Evolutionary conservation across 257 asterid genomes (phyloP).

Genomic region (Solanum piurae): DNA sequence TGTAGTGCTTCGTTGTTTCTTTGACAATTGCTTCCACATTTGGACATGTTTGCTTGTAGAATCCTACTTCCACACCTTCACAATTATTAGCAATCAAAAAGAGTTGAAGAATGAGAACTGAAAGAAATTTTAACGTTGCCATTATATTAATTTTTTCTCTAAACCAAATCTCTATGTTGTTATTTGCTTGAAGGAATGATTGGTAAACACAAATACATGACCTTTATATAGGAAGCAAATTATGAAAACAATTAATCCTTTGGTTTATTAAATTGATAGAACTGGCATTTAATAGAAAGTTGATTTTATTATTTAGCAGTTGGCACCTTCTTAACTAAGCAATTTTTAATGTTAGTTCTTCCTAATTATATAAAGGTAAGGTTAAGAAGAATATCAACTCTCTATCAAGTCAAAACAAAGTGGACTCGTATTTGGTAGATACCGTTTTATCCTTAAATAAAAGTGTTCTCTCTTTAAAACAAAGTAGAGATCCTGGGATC

Average conservation of each 20-base stretch:
- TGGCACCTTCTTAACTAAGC: not conserved
- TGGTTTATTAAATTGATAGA: no score
- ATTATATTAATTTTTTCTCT: not conserved
- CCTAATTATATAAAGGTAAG: not conserved
- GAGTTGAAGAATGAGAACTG: slow-evolving; percentile 11
- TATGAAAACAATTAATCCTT: no score
- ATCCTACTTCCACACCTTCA: slow-evolving; percentile 21
- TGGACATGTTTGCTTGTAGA: slow-evolving; percentile 21
- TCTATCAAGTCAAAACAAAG: no score
- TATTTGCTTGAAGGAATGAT: not conserved
- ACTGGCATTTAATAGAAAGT: not conserved
- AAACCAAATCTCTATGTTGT: not conserved
- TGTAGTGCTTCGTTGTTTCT: slow-evolving; percentile 4
- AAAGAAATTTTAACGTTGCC: slow-evolving; percentile 15
- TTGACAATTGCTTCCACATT: slow-evolving; percentile 12
- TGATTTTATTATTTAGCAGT: not conserved
- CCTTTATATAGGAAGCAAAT: not conserved
- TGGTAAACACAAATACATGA: not conserved
- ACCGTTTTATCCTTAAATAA: no score
- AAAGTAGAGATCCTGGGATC: no score
- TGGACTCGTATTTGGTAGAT: no score
- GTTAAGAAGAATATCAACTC: not conserved
- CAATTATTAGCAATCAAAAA: not conserved
- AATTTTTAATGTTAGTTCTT: not conserved
- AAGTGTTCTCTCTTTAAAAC: no score